Conservation (phyloP, 169 alveolate species). For the Plasmodium reichenowi region DNA sequence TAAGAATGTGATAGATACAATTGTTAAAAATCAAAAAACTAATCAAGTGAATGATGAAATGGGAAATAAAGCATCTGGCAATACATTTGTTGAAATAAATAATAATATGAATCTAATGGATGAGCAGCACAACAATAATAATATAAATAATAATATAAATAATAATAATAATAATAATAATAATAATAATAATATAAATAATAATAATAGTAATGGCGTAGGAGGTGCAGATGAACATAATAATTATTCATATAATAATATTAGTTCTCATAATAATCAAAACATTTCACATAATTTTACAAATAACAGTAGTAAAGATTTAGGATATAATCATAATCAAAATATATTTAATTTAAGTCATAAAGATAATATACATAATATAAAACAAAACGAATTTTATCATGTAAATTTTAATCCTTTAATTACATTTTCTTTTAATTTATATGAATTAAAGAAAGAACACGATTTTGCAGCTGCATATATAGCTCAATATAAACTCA, state of each 20-base stretch:
- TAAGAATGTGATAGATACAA: conserved; percentile 64
- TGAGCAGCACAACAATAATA: no score
- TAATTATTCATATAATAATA: not conserved
- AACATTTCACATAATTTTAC: not conserved
- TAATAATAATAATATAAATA: no score
- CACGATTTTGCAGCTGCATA: conserved; percentile 70
- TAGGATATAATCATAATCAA: not conserved
- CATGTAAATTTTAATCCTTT: conserved; percentile 41
- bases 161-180: no score
- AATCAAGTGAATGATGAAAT: conserved; percentile 3
- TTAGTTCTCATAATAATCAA: not conserved
- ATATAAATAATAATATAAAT: no score
- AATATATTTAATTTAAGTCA: conserved; percentile 7
- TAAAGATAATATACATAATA: not conserved
- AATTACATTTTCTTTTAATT: conserved; percentile 23
- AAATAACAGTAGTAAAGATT: conserved; percentile 6
- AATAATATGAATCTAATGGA: no score
- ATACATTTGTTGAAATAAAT: no score
- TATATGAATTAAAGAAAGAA: conserved; percentile 38
- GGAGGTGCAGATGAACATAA: not conserved
- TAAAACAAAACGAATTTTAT: conserved; percentile 7
- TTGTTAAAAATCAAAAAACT: conserved; percentile 39
- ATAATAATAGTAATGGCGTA: not conserved
- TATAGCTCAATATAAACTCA: conserved; percentile 49
- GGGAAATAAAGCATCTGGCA: no score